A percentile compares a stretch with the other conserved stretches of the same genome.
phyloP scores from a whole-genome alignment of 345 rosid genomes.

The Rhodamnia argentea region DNA sequence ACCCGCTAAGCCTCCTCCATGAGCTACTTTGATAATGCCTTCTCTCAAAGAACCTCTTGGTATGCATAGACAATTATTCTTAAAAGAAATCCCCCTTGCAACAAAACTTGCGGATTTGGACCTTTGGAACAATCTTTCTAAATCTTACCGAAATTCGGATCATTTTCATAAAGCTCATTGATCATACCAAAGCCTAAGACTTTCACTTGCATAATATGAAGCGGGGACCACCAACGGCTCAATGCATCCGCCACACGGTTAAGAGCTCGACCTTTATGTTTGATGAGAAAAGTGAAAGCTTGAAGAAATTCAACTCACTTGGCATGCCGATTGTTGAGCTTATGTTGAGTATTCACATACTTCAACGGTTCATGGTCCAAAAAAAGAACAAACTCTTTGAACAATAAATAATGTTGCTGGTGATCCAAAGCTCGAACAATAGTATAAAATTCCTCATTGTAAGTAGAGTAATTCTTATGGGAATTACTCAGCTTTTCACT shows the following conservation, averaged over 20 bases:
- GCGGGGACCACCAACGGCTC: neutral
- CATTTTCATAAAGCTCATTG: neutral
- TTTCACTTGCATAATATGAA: neutral
- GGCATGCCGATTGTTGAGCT: neutral
- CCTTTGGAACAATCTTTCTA: neutral
- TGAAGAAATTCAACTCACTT: neutral
- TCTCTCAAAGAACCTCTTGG: neutral
- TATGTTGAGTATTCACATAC: neutral
- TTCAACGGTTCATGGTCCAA: neutral
- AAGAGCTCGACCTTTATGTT: no score
- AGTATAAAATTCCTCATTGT: conserved; percentile 1
- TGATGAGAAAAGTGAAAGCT: neutral
- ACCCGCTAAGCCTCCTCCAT: neutral
- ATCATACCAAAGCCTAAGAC: neutral
- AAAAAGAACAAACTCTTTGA: neutral
- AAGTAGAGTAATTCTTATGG: neutral
- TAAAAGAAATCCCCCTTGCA: neutral
- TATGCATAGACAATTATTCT: neutral
- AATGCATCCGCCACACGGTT: neutral
- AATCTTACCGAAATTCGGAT: neutral
- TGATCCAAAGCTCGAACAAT: neutral
- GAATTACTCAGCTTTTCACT: neutral
- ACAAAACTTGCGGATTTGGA: neutral
- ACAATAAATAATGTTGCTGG: neutral
- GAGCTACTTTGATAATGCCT: neutral